phyloP scores from a whole-genome alignment of 768 basidiomycete genomes.

The Imleria badia region DNA sequence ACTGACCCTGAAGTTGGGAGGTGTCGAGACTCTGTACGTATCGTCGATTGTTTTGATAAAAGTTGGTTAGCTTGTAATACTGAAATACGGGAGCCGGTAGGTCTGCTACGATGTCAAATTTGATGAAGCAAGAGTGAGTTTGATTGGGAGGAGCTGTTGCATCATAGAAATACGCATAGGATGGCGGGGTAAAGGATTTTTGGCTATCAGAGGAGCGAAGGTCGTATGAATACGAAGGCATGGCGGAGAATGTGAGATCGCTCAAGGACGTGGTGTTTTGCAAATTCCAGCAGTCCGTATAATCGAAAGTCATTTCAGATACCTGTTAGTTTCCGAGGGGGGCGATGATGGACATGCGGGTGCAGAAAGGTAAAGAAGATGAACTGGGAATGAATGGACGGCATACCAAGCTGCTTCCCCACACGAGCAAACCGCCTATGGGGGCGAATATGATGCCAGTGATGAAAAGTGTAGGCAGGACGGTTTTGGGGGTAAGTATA shows the following conservation, averaged over 20 bases:
- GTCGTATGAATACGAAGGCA: slow-evolving; percentile 67
- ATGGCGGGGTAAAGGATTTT: slow-evolving; percentile 51
- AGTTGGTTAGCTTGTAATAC: slow-evolving; percentile 96
- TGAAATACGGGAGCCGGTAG: slow-evolving; percentile 75
- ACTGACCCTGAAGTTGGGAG: slow-evolving; percentile 79
- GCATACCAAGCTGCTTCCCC: slow-evolving; percentile 73
- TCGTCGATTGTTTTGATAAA: slow-evolving; percentile 97
- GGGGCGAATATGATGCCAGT: slow-evolving; percentile 94
- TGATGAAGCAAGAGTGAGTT: slow-evolving; percentile 66
- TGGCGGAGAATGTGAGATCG: slow-evolving; percentile 41
- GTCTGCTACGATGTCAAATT: slow-evolving; percentile 81
- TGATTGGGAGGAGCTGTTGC: slow-evolving; percentile 45
- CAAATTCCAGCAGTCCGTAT: slow-evolving; percentile 84
- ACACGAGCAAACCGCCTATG: slow-evolving; percentile 91
- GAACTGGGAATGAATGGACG: slow-evolving; percentile 24
- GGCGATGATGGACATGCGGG: neutral
- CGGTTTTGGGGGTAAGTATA: slow-evolving; percentile 96
- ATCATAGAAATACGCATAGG: slow-evolving; percentile 71
- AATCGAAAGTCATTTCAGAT: slow-evolving; percentile 93
- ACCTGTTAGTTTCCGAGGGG: slow-evolving; percentile 47
- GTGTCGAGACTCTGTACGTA: slow-evolving; percentile 91
- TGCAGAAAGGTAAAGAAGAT: slow-evolving; percentile 8
- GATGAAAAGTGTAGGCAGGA: slow-evolving; percentile 93
- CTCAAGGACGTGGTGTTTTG: slow-evolving; percentile 35
- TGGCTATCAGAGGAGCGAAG: slow-evolving; percentile 59